phyloP scores from a whole-genome alignment of 2,329 filamentous ascomycete species.

The Beauveria australis region DNA sequence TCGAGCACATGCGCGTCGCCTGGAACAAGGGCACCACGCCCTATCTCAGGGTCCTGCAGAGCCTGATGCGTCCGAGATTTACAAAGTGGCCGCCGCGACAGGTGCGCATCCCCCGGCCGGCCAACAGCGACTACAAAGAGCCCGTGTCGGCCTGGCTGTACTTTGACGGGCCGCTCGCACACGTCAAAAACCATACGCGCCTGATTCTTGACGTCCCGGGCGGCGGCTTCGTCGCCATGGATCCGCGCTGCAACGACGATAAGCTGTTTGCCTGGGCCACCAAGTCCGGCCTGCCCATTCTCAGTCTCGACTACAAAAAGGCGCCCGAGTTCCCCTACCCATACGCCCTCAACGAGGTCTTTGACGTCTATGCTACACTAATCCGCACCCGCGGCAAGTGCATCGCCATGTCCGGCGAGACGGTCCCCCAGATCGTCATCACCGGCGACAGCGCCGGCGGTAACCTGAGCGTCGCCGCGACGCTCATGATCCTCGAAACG shows the following conservation, averaged over 20 bases:
- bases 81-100: conserved; percentile 74
- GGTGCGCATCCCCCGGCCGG: conserved; percentile 75
- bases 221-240: conserved; percentile 94
- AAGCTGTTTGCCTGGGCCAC: conserved; percentile 89
- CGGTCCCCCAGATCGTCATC: conserved; percentile 33
- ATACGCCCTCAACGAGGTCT: conserved; percentile 40
- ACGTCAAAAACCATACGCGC: conserved; percentile 66
- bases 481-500: conserved; percentile 82
- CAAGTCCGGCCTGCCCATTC: conserved; percentile 75
- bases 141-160: conserved; percentile 85
- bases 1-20: conserved; percentile 83
- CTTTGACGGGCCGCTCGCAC: conserved; percentile 78
- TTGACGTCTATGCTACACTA: conserved; percentile 35
- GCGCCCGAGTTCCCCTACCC: conserved; percentile 44
- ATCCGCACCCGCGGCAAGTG: conserved; percentile 32
- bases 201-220: conserved; percentile 86
- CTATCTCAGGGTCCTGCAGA: conserved; percentile 67
- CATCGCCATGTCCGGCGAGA: conserved; percentile 33
- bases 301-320: conserved; percentile 77
- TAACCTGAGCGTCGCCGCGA: conserved; percentile 55
- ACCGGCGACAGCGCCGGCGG: conserved; percentile 42
- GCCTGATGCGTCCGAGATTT: conserved; percentile 66
- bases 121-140: conserved; percentile 72
- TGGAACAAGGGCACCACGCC: conserved; percentile 95
- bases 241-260: conserved; percentile 88